Evolutionary conservation across 805 yeast genomes (phyloP), one percentile per base, ranked within the genome.

Genomic region (Wickerhamiella allomyrinae): DNA sequence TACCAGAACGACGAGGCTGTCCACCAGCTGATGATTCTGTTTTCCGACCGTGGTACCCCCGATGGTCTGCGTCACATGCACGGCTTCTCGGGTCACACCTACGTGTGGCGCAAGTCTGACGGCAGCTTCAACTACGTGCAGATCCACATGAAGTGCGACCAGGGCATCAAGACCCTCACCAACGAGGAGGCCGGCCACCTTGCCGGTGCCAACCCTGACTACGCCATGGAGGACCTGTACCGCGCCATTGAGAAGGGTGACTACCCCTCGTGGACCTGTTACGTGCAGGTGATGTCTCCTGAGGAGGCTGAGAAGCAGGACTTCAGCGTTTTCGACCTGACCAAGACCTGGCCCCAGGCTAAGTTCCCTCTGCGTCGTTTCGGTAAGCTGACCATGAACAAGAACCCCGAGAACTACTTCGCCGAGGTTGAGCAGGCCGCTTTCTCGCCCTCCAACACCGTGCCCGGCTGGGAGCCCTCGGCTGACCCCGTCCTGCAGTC

Each of bases 401-500:
- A 67, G 55, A 74, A 74, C 60, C 76, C 76, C 36, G 60, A 63
- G 42, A 75, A 75, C 61, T 75, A 70, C 58, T 70, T 68, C 54
- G 66, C 61, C 46, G 68, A 60, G 50, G 66, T 66, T 54, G 77
- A 69, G 54, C 76, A 71, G 57, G 61, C 67, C 47, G 87, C 86
- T 5, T 79, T 80, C 65, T 63, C 80, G 23, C 89, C 87, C 39
- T 64, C 77, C 42, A 81, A 78, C 64, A 67, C 79, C 39, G 81
- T 78, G 34, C 85, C 85, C 35, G 80, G 76, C 57, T 73, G 77
- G 67, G 83, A 78, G 64, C 73, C 86, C 42, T 71, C 80, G 39
- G 80, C 80, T 45, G 87, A 79, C 61, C 83, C 85, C 20, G 85
- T 79, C 15, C 66, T 79, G 62, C 86, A 79, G 65, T 71, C 81